Base-by-base conservation (phyloP, 345 rosid species). In the Gynandropsis gynandra region DNA sequence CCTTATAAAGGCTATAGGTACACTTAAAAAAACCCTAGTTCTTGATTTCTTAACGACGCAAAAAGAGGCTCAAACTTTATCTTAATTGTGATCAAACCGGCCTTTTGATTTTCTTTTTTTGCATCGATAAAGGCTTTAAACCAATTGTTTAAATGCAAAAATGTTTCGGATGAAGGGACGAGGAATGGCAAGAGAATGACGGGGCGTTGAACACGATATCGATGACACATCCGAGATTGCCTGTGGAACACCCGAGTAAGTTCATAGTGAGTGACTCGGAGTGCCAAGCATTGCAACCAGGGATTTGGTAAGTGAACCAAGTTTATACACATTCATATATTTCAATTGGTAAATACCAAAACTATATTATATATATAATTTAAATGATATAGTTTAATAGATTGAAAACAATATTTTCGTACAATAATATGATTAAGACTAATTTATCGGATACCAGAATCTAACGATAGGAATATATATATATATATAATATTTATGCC, bases 1-100 rank as follows among this genome's bases (percentile, higher is more conserved):
- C 99, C 97, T 45, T 85, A 85, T 38, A 93, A 93, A 68, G 99
- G 97, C 70, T 88, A 88, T 75, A 83, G 99, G 99, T 88, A 36
- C 34, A 56, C 47, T 47, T 48, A 24, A 24, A 24, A 24, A 24
- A 5, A 24, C 4, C 29, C 29, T 24, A 24, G 5, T 24, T 24
- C 29, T 24, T 24, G 29, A 24, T 24, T 5, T 24, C 29, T 5
- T 24, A 24, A 24, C 29, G 5, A 24, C 4, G 29, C 2, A 24
- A 5, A 24, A 24, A 24, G 29, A 24, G n/a, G n/a, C 5, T 24
- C 29, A 24, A 24, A 24, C 29, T 24, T 24, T 24, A 9, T n/a
- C 40, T 9, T 7, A 4, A 9, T 36, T 36, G 10, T 9, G 40
- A 52, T 35, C 58, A 35, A 1, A 32, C 8, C 42, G 4, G 29